Percentiles rank a stretch among this genome's conserved stretches.
Conservation (phyloP, 208 protist species). For the Entamoeba moshkovskii region DNA sequence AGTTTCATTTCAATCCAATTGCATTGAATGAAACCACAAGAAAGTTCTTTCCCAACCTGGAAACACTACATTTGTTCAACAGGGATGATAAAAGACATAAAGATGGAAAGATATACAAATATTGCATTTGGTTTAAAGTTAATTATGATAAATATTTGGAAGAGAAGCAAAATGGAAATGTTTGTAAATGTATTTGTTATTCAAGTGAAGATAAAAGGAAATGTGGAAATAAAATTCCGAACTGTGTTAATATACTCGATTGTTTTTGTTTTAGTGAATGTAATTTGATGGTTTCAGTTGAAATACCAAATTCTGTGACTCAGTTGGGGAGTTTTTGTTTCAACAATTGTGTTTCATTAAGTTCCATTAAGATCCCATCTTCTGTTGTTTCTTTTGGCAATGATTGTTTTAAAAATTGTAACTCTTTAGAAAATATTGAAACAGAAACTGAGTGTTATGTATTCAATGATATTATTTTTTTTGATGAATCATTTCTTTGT, state of each 20-base stretch:
- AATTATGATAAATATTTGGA: neutral
- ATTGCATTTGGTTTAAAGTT: neutral
- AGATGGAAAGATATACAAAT: neutral
- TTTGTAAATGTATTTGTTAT: neutral
- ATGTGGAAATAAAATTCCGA: neutral
- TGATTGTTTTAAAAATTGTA: neutral
- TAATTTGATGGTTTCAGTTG: neutral
- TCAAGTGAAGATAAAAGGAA: neutral
- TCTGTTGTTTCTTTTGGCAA: neutral
- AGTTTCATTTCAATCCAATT: neutral
- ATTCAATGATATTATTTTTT: too few relatives aligned
- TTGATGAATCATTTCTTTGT: too few relatives aligned
- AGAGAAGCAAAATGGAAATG: neutral
- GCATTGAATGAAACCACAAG: neutral
- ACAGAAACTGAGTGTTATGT: too few relatives aligned
- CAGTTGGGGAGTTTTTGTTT: neutral
- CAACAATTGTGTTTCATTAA: neutral
- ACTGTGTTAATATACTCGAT: neutral
- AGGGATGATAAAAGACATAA: neutral
- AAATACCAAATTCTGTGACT: neutral
- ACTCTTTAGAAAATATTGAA: neutral
- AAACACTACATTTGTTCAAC: neutral
- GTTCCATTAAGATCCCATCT: neutral
- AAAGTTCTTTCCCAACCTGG: neutral
- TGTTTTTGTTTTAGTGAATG: neutral